Base-by-base conservation (phyloP, 495 filamentous ascomycete genomes). In the Hyaloscypha hepaticicola region DNA sequence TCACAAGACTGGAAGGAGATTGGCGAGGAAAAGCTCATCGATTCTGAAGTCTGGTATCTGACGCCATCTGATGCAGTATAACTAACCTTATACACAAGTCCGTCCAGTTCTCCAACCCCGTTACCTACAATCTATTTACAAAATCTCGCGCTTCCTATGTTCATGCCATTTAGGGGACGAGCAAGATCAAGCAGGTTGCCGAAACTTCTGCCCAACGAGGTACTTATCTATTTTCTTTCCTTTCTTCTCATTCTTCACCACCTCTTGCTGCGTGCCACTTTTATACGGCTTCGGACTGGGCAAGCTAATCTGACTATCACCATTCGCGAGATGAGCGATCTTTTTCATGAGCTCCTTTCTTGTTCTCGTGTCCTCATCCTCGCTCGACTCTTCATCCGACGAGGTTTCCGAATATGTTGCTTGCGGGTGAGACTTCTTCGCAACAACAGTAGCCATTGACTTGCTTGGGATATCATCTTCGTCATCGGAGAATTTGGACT, bases 181-280 rank as follows among this genome's bases (percentile, higher is more conserved):
- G 9, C 12, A 45, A 19, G 38, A 4, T 62, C 31, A 62, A 5
- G 33, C 38, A 62, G 61, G 61, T 33, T 28, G 16, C n/a, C 29
- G 48, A 31, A 66, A 66, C 6, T 31, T 26, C 21, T 65, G 61
- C 19, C 66, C 66, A 34, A 1, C 58, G 12, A 53, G n/a, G 33
- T 62, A 65, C 50, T 64, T 61, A 26, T 65, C 61, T 21, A 52
- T 34, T 49, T 64, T 64, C 61, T 64, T 60, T 14, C n/a, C 31
- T 33, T 58, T 65, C 34, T 66, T 29, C 8, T 41, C 56, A 26
- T 16, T 26, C 52, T 41, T 62, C 12, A 16, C 28, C 22, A 49
- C 24, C 19, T 29, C 33, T 8, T 52, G 26, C 27, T 38, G 56
- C 31, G 38, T 59, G 9, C 45, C 38, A 6, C 21, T n/a, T 4